Conservation (phyloP, 306 rosid species). For the Prunus kanzakura region DNA sequence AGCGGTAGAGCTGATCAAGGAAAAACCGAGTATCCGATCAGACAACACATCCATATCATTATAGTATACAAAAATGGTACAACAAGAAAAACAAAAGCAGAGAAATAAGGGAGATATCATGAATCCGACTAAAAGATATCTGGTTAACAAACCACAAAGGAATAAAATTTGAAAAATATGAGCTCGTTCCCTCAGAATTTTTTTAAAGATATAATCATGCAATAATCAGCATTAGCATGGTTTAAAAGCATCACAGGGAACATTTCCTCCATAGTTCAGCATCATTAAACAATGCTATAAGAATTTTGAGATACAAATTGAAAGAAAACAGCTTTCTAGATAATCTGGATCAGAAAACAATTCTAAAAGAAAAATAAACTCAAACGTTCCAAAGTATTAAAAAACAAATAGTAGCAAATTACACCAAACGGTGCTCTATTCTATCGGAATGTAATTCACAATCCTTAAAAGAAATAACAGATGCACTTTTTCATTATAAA, state of each 20-base stretch:
- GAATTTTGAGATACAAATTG: not conserved
- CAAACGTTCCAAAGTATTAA: not conserved
- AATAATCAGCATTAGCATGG: slow-evolving; percentile 68
- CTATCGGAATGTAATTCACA: not conserved
- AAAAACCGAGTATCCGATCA: slow-evolving; percentile 9
- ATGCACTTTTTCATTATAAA: not conserved
- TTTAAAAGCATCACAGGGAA: slow-evolving; percentile 32
- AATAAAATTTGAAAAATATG: not conserved
- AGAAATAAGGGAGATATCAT: not conserved
- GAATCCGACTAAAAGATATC: not conserved
- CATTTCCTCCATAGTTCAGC: not conserved
- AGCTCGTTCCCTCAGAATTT: slow-evolving; percentile 47
- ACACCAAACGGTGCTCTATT: not conserved
- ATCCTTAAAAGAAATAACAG: not conserved
- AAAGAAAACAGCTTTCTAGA: not conserved
- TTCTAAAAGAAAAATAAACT: not conserved
- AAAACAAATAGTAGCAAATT: not conserved
- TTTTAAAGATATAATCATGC: slow-evolving; percentile 28
- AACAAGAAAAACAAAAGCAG: not conserved
- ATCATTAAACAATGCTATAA: not conserved
- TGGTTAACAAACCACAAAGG: not conserved
- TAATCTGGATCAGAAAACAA: not conserved
- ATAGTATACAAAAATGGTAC: not conserved
- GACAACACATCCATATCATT: not conserved
- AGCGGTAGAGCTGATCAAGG: slow-evolving; percentile 65